phyloP scores from a whole-genome alignment of 768 basidiomycete genomes.

The Cystobasidium ongulense region DNA sequence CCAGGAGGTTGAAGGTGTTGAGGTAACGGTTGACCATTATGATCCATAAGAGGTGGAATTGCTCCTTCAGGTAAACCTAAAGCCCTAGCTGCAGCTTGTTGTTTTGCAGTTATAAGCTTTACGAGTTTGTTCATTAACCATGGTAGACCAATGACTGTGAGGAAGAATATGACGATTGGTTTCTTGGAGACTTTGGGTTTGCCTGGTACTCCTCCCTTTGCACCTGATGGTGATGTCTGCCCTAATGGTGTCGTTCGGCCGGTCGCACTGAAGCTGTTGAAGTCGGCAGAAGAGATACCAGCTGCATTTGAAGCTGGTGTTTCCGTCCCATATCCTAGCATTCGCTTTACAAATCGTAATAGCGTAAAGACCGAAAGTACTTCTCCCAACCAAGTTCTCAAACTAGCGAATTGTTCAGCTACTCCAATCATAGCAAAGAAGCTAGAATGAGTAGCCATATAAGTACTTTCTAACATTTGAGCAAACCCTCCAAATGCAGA shows the following conservation, averaged over 20 bases:
- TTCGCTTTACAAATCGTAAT: conserved; percentile 69
- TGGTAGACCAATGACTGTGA: conserved; percentile 85
- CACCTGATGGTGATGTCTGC: conserved; percentile 48
- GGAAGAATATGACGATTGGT: conserved; percentile 83
- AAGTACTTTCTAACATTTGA: conserved; percentile 94
- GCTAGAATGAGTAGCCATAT: conserved; percentile 61
- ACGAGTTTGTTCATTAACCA: conserved; percentile 88
- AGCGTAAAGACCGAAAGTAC: conserved; percentile 87
- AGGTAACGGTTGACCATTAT: conserved; percentile 47
- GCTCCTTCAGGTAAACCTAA: conserved; percentile 45
- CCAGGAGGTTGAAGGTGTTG: conserved; percentile 40
- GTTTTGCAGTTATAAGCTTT: conserved; percentile 50
- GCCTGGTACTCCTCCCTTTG: conserved; percentile 47
- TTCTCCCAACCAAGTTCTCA: conserved; percentile 84
- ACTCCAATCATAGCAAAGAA: conserved; percentile 72
- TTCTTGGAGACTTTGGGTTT: conserved; percentile 68
- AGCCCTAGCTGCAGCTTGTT: conserved; percentile 48
- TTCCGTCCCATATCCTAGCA: conserved; percentile 55
- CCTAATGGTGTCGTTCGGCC: neutral
- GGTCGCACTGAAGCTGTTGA: neutral
- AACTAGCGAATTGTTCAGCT: conserved; percentile 83
- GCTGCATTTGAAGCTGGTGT: neutral
- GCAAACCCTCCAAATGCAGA: conserved; percentile 89
- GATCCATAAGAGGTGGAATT: neutral
- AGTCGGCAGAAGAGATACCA: neutral